Percentiles rank a stretch among this genome's conserved stretches.
phyloP scores from a whole-genome alignment of 2,329 filamentous ascomycete species.

The Aspergillus intermedius region DNA sequence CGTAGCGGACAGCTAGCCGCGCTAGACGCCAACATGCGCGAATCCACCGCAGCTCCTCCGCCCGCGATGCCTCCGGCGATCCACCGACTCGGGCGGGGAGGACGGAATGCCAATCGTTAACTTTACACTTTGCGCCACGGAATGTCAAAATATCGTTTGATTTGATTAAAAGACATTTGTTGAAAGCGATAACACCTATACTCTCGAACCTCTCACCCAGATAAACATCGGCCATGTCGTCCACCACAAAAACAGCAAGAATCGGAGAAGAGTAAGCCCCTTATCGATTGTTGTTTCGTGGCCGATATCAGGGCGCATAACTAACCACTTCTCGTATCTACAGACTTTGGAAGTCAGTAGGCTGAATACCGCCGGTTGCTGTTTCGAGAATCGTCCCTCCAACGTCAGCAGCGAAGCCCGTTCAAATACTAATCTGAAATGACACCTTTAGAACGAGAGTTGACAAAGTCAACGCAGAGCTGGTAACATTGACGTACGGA shows the following conservation, averaged over 20 bases:
- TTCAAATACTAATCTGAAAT: slow-evolving; percentile 10
- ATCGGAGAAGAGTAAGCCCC: slow-evolving; percentile 66
- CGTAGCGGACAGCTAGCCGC: slow-evolving; percentile 12
- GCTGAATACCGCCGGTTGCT: slow-evolving; percentile 6
- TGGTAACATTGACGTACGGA: slow-evolving; percentile 95
- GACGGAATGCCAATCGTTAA: slow-evolving; percentile 8
- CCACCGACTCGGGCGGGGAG: slow-evolving; percentile 16
- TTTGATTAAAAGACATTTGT: neutral
- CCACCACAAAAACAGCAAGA: slow-evolving; percentile 59
- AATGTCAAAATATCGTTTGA: neutral
- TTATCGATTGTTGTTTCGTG: slow-evolving; percentile 1
- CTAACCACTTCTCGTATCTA: slow-evolving; percentile 19
- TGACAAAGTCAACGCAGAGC: slow-evolving; percentile 96
- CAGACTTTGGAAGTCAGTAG: slow-evolving; percentile 87
- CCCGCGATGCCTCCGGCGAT: slow-evolving; percentile 4
- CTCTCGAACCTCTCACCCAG: slow-evolving; percentile 1
- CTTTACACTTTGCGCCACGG: slow-evolving; percentile 1
- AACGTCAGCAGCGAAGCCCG: neutral
- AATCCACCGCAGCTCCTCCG: slow-evolving; percentile 10
- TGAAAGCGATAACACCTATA: neutral
- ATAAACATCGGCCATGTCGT: slow-evolving; percentile 40
- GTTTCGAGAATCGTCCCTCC: neutral
- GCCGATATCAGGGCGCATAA: slow-evolving; percentile 18
- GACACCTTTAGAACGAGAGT: slow-evolving; percentile 65
- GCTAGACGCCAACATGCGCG: slow-evolving; percentile 17